Evolutionary conservation across 768 basidiomycete genomes (phyloP), one percentile per base, ranked within the genome.

Genomic region (Ramaria sp.): DNA sequence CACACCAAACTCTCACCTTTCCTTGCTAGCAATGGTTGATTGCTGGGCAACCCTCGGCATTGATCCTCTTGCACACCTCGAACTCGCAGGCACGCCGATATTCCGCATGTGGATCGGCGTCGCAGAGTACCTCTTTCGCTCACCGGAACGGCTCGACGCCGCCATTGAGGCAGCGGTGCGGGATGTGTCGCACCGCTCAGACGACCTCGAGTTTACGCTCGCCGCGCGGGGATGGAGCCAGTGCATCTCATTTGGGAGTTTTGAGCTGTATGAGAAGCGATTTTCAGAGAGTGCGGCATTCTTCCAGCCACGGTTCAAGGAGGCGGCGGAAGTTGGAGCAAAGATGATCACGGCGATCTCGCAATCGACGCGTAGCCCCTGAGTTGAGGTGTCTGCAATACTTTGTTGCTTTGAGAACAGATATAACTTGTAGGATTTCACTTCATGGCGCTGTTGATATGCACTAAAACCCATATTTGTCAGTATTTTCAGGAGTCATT

Each of bases 101-200:
- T 99, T 99, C 71, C 80, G 93, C 50, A 76, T 99, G 58, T 97
- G 95, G 83, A 85, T 99, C 49, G 95, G 95, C 28, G 92, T 97
- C 12, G 90, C 95, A 10, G 96, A 98, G 67, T 88, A 94, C 67
- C 78, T 99, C 10, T 99, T 97, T 72, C 76, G 87, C 42, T 83
- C 81, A 0, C 71, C 74, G 1, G 20, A 57, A 13, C 73, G 86
- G 3, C 71, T 96, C 16, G 74, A 82, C 52, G 69, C 74, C 1
- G 86, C 94, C 0, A 75, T 97, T 43, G 70, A 81, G 41, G 85
- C 90, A 0, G 88, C 85, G 0, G 64, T 93, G 32, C 68, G 79
- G 56, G 88, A 95, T 61, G 78, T 78, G 3, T 79, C 85, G 63
- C 87, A 94, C 63, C 74, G 94, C 7, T 76, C 82, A 0, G 88